Base-by-base conservation (phyloP, 192 early-diverging fungal genomes). In the Backusella sp. region DNA sequence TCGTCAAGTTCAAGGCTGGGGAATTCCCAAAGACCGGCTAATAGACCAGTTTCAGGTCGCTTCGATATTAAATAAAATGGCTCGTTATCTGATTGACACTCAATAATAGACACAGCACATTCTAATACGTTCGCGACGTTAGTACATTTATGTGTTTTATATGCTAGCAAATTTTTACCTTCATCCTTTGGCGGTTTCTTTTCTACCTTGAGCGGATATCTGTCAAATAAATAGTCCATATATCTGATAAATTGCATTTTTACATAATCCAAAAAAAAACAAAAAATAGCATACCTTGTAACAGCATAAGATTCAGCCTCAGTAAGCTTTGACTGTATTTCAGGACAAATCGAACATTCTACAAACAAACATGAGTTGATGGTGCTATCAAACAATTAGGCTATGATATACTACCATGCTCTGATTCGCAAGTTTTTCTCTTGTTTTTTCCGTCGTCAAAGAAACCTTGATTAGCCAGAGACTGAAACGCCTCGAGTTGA, bases 1-100 rank as follows among this genome's bases (percentile, higher is more conserved):
- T 14, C 44, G 44, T 21, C 41, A 28, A 83, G 77, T 26, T 86
- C 86, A 1, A 85, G 74, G 0, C 78, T 78, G 6, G 91, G 90
- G 73, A 93, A 94, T 77, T 94, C 92, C 93, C 93, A 94, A 35
- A 94, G 84, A 6, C 92, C 92, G 34, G 92, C 92, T 17, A 94
- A 62, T 36, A 94, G 77, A 3, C 93, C 88, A 66, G 81, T 86
- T 23, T 84, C 77, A 41, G 89, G 88, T 35, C 89, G 76, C 74
- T 88, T 85, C n/a, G 85, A 79, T 44, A 92, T 74, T 70, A 92
- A 70, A 84, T 80, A 89, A 14, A 73, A 19, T 4, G 68, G 53
- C 8, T 77, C 77, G 0, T 52, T 68, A 23, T 42, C 70, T 7
- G n/a, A 53, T 28, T 36, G 15, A 4, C 67, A 74, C 62, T 92